A percentile compares a stretch with the other conserved stretches of the same genome.
These are phyloP conservation scores for Sphenostylis stenocarpa DNA, from an alignment of 306 rosid species.

Conservation along the genomic window DNA sequence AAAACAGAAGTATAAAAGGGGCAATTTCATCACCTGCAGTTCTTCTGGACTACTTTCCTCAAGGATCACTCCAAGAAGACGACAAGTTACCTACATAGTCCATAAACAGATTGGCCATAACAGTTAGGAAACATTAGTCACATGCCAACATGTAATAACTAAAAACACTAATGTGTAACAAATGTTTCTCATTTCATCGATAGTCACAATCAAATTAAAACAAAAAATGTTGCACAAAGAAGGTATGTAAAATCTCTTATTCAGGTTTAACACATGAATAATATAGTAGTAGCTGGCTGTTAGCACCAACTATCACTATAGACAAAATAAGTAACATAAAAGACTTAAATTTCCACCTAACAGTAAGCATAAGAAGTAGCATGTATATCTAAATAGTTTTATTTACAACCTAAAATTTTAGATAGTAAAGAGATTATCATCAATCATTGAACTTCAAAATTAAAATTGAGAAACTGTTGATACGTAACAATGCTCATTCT, in stretches of 20 bases:
- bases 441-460: background rate
- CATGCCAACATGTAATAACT: slow-evolving; percentile 4
- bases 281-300: background rate
- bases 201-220: background rate
- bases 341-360: background rate
- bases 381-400: slow-evolving; percentile 5
- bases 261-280: slow-evolving; percentile 13
- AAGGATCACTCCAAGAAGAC: slow-evolving; percentile 82
- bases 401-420: background rate
- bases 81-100: slow-evolving; percentile 76
- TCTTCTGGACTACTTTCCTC: slow-evolving; percentile 90
- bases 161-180: slow-evolving; percentile 9
- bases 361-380: background rate
- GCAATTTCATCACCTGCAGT: slow-evolving; percentile 71
- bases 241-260: background rate
- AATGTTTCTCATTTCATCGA: slow-evolving; percentile 9
- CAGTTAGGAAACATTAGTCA: background rate
- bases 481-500: background rate
- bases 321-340: background rate
- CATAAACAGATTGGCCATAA: slow-evolving; percentile 2
- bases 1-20: slow-evolving; percentile 21
- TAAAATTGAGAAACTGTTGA: background rate
- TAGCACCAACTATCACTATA: too few relatives aligned
- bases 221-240: slow-evolving; percentile 1
- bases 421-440: background rate